Conservation (phyloP, 2,329 filamentous ascomycete genomes). For the Juglanconis sp. region DNA sequence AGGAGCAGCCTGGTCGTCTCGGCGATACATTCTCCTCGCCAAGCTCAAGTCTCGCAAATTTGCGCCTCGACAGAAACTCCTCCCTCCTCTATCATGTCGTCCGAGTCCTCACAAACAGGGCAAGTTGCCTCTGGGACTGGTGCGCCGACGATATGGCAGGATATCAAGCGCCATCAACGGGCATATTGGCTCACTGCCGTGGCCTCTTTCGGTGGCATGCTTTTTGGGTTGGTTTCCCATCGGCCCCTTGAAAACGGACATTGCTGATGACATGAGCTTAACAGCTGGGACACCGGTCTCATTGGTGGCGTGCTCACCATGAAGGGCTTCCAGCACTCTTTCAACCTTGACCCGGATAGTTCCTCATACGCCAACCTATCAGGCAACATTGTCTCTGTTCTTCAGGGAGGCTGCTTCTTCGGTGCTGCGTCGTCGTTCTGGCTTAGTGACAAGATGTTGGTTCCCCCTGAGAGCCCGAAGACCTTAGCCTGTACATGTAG, state of each 20-base stretch:
- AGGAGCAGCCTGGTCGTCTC: too few species aligned
- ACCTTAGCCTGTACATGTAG: background rate
- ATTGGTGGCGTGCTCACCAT: slow-evolving; percentile 18
- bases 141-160: slow-evolving; percentile 11
- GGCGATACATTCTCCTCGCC: background rate
- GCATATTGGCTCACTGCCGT: slow-evolving; percentile 15
- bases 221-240: slow-evolving; percentile 9
- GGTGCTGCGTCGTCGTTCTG: slow-evolving; percentile 30
- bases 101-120: background rate
- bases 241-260: too few species aligned
- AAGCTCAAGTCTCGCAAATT: too few species aligned
- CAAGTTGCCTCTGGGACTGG: background rate
- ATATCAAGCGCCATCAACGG: slow-evolving; percentile 9
- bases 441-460: slow-evolving; percentile 49
- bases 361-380: slow-evolving; percentile 12
- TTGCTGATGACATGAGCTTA: background rate
- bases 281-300: slow-evolving; percentile 17
- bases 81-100: slow-evolving; percentile 1
- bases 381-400: slow-evolving; percentile 36
- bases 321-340: slow-evolving; percentile 17
- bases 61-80: background rate
- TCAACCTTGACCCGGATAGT: slow-evolving; percentile 13
- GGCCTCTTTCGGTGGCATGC: slow-evolving; percentile 17
- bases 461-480: too few species aligned
- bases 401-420: slow-evolving; percentile 20